Percentiles rank a stretch among this genome's conserved stretches.
Conservation (phyloP, 2,329 filamentous ascomycete species). For the Teratosphaeriaceae sp. region DNA sequence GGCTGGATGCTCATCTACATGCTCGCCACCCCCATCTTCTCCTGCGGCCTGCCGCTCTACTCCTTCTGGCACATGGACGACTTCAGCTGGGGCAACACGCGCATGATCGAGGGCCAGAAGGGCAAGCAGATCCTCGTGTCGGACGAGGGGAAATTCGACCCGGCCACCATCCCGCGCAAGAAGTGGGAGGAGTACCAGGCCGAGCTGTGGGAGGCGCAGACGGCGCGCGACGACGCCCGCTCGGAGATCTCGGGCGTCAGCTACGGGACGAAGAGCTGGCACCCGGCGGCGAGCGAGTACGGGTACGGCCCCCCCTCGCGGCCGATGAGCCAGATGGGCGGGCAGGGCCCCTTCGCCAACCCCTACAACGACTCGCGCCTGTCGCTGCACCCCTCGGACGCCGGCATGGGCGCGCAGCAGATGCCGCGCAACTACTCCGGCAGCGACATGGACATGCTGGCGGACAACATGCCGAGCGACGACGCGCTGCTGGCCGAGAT, state of each 20-base stretch:
- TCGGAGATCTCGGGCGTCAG: conserved; percentile 92
- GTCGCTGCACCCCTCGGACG: conserved; percentile 70
- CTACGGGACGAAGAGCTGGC: conserved; percentile 79
- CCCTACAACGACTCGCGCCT: conserved; percentile 57
- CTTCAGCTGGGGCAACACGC: conserved; percentile 98
- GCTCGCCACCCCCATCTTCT: conserved; percentile 83
- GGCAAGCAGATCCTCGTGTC: conserved; percentile 89
- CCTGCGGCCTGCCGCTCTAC: conserved; percentile 83
- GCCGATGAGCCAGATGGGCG: conserved; percentile 54
- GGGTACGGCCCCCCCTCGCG: conserved; percentile 43
- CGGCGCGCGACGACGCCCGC: conserved; percentile 67
- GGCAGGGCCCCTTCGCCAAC: conserved; percentile 36
- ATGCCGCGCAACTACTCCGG: conserved; percentile 16
- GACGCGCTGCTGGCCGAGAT: conserved; percentile 91
- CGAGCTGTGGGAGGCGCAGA: conserved; percentile 95
- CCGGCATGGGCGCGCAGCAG: conserved; percentile 19
- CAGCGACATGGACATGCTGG: conserved; percentile 55
- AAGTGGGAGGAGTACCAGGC: conserved; percentile 99
- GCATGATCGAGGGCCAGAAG: conserved; percentile 89
- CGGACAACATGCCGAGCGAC: conserved; percentile 67
- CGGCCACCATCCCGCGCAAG: conserved; percentile 86
- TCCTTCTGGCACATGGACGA: conserved; percentile 99
- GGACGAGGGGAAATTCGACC: conserved; percentile 97
- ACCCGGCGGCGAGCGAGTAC: conserved; percentile 56
- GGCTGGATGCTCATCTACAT: conserved; percentile 99